These are phyloP conservation scores for Quercus tomentella DNA, from an alignment of 331 rosid species.

Conservation along the genomic window DNA sequence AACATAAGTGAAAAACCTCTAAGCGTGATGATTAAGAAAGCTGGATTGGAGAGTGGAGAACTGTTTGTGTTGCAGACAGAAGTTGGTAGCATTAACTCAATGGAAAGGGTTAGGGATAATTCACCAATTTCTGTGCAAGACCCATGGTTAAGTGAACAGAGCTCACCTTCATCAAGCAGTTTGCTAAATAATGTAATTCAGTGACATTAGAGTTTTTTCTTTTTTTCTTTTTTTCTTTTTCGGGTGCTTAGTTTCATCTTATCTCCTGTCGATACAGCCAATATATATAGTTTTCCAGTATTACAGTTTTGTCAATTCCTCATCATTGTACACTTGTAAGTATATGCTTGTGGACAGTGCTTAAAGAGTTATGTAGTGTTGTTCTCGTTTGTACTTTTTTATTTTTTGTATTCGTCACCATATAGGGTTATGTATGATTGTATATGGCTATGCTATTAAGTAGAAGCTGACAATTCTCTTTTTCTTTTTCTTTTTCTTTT, in stretches of 20 bases:
- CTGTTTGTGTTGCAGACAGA: conserved; percentile 13
- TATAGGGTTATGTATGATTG: neutral
- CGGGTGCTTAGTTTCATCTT: neutral
- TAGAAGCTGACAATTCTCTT: neutral
- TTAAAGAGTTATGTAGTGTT: neutral
- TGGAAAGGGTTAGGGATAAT: conserved; percentile 26
- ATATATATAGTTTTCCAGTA: neutral
- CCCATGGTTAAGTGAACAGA: conserved; percentile 60
- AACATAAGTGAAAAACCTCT: conserved; percentile 50
- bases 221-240: neutral
- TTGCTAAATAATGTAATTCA: conserved; percentile 46
- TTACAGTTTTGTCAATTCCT: neutral
- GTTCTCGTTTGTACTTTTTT: neutral
- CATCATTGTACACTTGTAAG: neutral
- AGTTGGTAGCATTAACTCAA: conserved; percentile 23
- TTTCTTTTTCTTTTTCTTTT: no score
- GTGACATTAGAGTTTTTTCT: neutral
- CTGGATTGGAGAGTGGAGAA: conserved; percentile 19
- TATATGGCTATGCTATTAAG: neutral
- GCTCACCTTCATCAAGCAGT: conserved; percentile 79
- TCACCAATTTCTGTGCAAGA: conserved; percentile 75
- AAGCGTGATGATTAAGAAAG: conserved; percentile 10
- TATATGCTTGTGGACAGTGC: neutral
- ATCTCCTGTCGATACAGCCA: neutral
- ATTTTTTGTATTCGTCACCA: neutral